Evolutionary conservation across 75 land plant species (phyloP), one percentile per base, ranked within the genome.

Genomic region (Adiantum capillusveneris): DNA sequence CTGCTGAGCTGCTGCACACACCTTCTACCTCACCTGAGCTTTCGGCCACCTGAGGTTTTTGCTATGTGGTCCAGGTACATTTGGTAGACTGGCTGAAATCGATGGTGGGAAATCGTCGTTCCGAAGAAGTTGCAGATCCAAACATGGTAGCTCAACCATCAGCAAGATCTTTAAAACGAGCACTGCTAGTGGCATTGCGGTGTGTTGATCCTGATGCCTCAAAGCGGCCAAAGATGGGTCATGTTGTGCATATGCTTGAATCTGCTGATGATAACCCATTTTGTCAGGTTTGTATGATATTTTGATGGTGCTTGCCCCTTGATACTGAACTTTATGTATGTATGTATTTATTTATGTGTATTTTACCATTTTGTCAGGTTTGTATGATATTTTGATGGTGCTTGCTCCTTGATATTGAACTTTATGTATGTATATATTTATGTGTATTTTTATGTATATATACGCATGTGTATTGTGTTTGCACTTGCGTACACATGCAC

Each of bases 171-270:
- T 72, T 86, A n/a, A 86, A 86, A 44, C 61, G 83, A 60, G 86
- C 79, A 6, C 77, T 86, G 58, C 65, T 83, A 62, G 81, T 79
- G 44, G 90, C 87, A 53, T 59, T 86, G 60, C 71, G 83, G 37
- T 86, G 90, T 64, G 84, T 86, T 37, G 86, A 86, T 67, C 90
- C 90, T 11, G 90, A 83, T 67, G 44, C 81, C 37, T 63, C 64
- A 12, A 86, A 80, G 66, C 73, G 90, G 59, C 90, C 90, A 20
- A 79, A 53, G 66, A 86, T 86, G 90, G 74, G 90, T 30, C 83
- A 80, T 44, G 83, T 86, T 22, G 86, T 80, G 25, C 81, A 76
- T 19, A 83, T 83, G 86, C 83, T 83, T 63, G 90, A 86, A 60
- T 62, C 90, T 13, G 9, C 9, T 3, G 90, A 86, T 49, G 80